Base-by-base conservation (phyloP, 2,329 filamentous ascomycete genomes). In the Neonectria punicea region DNA sequence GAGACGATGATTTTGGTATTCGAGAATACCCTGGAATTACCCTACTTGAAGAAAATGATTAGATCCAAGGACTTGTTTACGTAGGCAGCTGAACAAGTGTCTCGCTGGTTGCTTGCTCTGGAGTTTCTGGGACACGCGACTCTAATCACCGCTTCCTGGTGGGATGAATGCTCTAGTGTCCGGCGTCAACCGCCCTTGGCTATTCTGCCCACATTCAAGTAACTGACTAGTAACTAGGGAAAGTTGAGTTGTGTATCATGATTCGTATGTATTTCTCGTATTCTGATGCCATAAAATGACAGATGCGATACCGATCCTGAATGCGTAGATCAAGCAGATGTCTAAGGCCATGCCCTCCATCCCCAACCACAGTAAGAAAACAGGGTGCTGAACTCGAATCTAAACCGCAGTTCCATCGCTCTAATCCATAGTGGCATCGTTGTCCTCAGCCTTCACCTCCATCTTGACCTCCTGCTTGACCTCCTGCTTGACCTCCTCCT, bases 401-500 rank as follows among this genome's bases (percentile, higher is more conserved):
- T 13, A 51, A 14, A 16, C 61, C 22, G 61, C 58, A 14, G 46
- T 39, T 56, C 55, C 47, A 10, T 47, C 43, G 22, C 20, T 43
- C 30, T 46, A 36, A 13, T 50, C 51, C 43, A 34, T 54, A 9
- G 20, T 50, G 34, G 30, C 46, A 9, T 53, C 41, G 8, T 58
- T 57, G 18, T 58, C 41, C 47, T 67, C 66, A 2, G 53, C 22
- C 58, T 69, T 62, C 5, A 53, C 56, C 53, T 53, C 25, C 8
- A 41, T 62, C 20, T 71, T 70, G 5, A 65, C 65, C 22, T 75
- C 70, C 13, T 74, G 65, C 30, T 76, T 68, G n/a, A 68, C 73
- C 20, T 74, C 4, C 39, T 49, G 60, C 20, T 71, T 70, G 6
- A 65, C 65, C 20, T 75, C 70, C 39, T 43, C 65, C 36, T 67